Evolutionary conservation across 1,139 yeast species (phyloP).

Genomic region (Sugiyamaella novakii): DNA sequence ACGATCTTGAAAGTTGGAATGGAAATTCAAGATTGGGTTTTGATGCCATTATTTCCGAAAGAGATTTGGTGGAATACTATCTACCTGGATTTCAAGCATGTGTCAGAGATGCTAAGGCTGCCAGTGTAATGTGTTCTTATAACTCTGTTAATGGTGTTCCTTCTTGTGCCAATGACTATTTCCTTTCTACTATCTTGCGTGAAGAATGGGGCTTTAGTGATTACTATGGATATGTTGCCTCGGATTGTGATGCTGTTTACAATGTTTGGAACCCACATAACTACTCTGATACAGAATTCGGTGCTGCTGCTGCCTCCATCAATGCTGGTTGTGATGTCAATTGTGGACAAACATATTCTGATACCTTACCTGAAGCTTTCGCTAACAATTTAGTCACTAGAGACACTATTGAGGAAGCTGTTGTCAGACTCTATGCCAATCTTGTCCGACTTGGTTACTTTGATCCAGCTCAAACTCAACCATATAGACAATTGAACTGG

Average conservation of each 20-base stretch:
- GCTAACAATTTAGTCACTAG: constrained; percentile 53
- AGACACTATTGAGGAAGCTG: constrained; percentile 21
- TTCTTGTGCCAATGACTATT: constrained; percentile 57
- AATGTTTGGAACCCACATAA: constrained; percentile 24
- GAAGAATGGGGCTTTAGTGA: constrained; percentile 53
- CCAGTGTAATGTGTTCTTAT: constrained; percentile 58
- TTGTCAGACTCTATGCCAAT: constrained; percentile 49
- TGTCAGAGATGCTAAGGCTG: constrained; percentile 52
- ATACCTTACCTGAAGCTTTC: constrained; percentile 52
- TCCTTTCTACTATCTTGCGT: constrained; percentile 53
- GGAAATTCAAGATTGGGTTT: constrained; percentile 45
- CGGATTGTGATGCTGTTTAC: constrained; percentile 59
- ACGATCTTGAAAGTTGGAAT: constrained; percentile 54
- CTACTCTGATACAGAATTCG: constrained; percentile 50
- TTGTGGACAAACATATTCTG: constrained; percentile 51
- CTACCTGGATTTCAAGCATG: constrained; percentile 63
- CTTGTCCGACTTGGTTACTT: constrained; percentile 24
- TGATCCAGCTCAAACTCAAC: constrained; percentile 19
- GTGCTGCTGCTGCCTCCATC: constrained; percentile 48
- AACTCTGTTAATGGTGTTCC: constrained; percentile 57
- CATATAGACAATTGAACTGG: constrained; percentile 20
- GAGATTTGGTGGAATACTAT: constrained; percentile 58
- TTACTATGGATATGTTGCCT: constrained; percentile 56
- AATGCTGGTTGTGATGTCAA: constrained; percentile 24
- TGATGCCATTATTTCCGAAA: constrained; percentile 52